phyloP scores from a whole-genome alignment of 2,329 filamentous ascomycete genomes.

The Fusarium succisae region DNA sequence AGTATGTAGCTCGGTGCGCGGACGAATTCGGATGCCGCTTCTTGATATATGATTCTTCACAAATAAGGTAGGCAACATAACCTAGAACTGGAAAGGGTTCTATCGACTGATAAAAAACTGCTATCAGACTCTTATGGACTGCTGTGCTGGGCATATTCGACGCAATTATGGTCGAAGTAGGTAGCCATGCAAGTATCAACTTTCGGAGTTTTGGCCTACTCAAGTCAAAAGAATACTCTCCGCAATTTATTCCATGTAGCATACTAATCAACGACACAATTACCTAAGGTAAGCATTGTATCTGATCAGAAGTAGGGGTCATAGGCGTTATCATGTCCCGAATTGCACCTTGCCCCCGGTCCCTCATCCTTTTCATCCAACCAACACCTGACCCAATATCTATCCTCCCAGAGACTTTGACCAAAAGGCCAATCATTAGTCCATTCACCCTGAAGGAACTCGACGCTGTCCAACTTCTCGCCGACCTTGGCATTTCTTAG shows the following conservation, averaged over 20 bases:
- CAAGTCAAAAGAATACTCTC: background rate
- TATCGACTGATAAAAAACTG: too few relatives aligned
- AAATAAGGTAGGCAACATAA: too few relatives aligned
- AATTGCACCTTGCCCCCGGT: background rate
- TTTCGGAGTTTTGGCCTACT: background rate
- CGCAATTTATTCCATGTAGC: rapidly evolving
- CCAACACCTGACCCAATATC: too few relatives aligned
- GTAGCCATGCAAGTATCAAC: background rate
- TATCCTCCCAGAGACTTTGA: too few relatives aligned
- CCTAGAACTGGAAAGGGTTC: rapidly evolving
- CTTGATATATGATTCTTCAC: too few relatives aligned
- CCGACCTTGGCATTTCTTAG: background rate
- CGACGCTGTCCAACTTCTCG: background rate
- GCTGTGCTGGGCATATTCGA: too few relatives aligned
- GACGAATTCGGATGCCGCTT: too few relatives aligned
- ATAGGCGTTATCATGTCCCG: background rate
- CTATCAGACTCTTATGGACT: too few relatives aligned
- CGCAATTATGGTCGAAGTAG: too few relatives aligned
- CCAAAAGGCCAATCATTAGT: background rate
- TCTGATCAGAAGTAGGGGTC: background rate
- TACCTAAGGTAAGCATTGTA: background rate
- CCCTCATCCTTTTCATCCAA: too few relatives aligned
- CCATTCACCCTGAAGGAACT: background rate
- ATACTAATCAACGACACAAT: background rate
- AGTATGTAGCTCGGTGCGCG: too few relatives aligned